phyloP scores from a whole-genome alignment of 495 filamentous ascomycete genomes.

The Aspergillus baeticus region DNA sequence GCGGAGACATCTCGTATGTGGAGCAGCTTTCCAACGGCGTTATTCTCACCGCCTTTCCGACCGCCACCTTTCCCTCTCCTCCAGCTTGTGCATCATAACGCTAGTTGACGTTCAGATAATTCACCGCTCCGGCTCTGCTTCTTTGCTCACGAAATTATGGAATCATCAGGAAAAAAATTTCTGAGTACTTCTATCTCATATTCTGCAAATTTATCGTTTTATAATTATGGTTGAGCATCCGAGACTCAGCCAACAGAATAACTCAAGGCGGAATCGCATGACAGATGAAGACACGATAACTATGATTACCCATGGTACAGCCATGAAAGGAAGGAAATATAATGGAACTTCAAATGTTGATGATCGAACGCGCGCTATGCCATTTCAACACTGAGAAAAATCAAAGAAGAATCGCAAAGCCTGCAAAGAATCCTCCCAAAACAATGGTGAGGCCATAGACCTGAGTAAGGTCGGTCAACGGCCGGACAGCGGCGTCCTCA shows the following conservation, averaged over 20 bases:
- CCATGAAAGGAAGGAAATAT: slow-evolving; percentile 4
- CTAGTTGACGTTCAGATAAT: not conserved
- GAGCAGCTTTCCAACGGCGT: slow-evolving; percentile 1
- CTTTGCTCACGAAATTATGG: no score
- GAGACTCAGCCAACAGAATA: not conserved
- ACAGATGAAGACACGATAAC: not conserved
- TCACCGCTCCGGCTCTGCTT: no score
- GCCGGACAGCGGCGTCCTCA: slow-evolving; percentile 33
- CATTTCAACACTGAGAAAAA: not conserved
- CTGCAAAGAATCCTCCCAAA: slow-evolving; percentile 59
- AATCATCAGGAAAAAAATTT: no score
- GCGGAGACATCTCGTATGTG: slow-evolving; percentile 4
- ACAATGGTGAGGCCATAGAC: slow-evolving; percentile 58
- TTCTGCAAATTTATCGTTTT: not conserved
- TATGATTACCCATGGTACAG: slow-evolving; percentile 9
- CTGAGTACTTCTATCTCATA: no score
- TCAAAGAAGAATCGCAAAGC: slow-evolving; percentile 62
- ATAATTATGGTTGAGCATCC: not conserved
- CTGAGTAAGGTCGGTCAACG: slow-evolving; percentile 50
- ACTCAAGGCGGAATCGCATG: not conserved
- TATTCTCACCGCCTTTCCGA: slow-evolving; percentile 9
- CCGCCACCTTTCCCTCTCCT: slow-evolving; percentile 4
- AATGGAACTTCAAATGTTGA: not conserved
- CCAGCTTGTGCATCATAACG: not conserved
- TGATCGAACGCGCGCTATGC: not conserved